Evolutionary conservation across 345 rosid species (phyloP), one percentile per base, ranked within the genome.

Genomic region (Syzygium oleosum): DNA sequence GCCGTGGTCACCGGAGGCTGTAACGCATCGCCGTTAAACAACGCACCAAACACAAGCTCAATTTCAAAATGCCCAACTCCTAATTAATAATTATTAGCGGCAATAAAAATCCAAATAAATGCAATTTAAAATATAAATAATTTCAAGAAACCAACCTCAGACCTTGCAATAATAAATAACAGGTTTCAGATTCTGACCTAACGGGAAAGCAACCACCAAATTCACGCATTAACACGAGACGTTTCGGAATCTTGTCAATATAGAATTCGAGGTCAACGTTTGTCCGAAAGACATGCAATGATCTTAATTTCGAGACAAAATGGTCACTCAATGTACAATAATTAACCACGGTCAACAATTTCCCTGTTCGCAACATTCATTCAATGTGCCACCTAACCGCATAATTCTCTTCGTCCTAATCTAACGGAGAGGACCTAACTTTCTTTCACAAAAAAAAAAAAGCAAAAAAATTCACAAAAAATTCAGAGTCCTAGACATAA

Each of bases 1-100:
- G 92, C 94, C 92, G 94, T 93, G 86, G 88, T 93, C 89, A 91
- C 94, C 89, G 95, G 94, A 54, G 94, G 86, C 98, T 95, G 88
- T 34, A 38, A 17, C 59, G 54, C 38, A 68, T 4, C 7, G 7
- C 46, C 46, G 46, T 43, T 43, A 43, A 43, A 22, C 41, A 59
- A 84, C n/a, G 68, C 52, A 12, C 52, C 54, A 52, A 5, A 61
- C 86, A 46, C 59, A 5, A 83, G 16, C 21, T 53, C 21, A 53
- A 43, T 17, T 43, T 43, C 55, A 12, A 54, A 80, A 19, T 41
- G 54, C n/a, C 12, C 84, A 55, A 3, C 52, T 19, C 16, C n/a
- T 43, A 58, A 46, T 25, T 17, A 17, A 21, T 43, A 58, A 46
- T 25, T 17, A 17, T 58, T 13, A 46, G 51, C 51, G n/a, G 21